These are phyloP conservation scores for Ophiostoma ulmi DNA, from an alignment of 2,329 filamentous ascomycete genomes.

Conservation along the genomic window DNA sequence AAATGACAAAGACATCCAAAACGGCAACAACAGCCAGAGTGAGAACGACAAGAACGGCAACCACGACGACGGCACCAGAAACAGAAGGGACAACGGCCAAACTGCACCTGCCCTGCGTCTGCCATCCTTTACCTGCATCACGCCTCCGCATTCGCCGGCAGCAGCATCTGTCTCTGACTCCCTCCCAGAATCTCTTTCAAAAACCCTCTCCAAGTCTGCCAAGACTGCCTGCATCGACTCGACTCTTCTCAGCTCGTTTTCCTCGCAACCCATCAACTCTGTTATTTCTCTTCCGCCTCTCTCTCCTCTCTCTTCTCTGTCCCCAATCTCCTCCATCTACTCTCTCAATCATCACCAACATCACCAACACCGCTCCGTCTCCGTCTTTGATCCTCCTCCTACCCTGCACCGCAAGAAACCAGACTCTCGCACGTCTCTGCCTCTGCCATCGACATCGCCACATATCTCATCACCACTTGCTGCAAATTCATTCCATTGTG, in stretches of 20 bases:
- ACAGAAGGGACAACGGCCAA: neutral
- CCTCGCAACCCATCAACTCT: neutral
- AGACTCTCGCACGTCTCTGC: neutral
- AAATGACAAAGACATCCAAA: neutral
- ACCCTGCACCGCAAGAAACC: conserved; percentile 9
- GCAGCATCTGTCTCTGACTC: neutral
- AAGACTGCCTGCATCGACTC: conserved; percentile 4
- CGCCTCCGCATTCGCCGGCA: conserved; percentile 8
- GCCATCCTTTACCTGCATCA: conserved; percentile 3
- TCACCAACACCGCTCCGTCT: neutral
- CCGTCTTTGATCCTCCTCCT: conserved; percentile 7
- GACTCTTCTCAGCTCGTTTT: conserved; percentile 8
- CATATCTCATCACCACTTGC: neutral
- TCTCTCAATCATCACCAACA: neutral
- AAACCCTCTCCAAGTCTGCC: neutral
- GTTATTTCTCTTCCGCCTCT: neutral
- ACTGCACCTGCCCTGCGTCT: neutral
- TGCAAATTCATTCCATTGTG: neutral
- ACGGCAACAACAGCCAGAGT: neutral
- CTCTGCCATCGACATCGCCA: neutral
- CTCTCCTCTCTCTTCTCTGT: neutral
- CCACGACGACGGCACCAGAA: neutral
- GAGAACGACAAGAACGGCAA: neutral
- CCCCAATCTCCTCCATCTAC: neutral
- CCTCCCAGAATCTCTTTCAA: neutral